Percentiles rank a stretch among this genome's conserved stretches.
Evolutionary conservation across 2,329 filamentous ascomycete genomes (phyloP).

Genomic region (Pseudocercospora crystallina): DNA sequence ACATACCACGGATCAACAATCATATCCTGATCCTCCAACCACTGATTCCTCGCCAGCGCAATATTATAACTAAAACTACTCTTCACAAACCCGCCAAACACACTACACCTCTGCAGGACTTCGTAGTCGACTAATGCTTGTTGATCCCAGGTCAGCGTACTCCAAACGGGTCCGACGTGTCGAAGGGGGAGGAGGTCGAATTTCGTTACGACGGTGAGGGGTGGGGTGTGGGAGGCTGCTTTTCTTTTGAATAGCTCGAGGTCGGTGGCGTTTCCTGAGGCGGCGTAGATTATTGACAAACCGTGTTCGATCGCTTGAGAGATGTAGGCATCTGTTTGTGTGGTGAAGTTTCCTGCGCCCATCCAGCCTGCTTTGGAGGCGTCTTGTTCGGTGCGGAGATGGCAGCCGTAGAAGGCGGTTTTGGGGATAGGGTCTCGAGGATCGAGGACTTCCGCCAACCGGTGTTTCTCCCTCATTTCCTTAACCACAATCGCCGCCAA

Average conservation of each 20-base stretch:
- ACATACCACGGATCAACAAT: slow-evolving; percentile 28
- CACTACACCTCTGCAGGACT: slow-evolving; percentile 46
- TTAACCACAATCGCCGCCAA: slow-evolving; percentile 39
- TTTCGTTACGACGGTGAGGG: slow-evolving; percentile 45
- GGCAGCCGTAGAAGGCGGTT: slow-evolving; percentile 39
- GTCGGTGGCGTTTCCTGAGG: slow-evolving; percentile 43
- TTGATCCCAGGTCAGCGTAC: slow-evolving; percentile 49
- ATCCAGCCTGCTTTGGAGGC: slow-evolving; percentile 36
- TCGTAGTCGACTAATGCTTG: slow-evolving; percentile 54
- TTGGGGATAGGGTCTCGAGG: slow-evolving; percentile 29
- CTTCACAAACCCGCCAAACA: slow-evolving; percentile 47
- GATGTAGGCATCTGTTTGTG: slow-evolving; percentile 42
- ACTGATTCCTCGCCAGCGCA: slow-evolving; percentile 43
- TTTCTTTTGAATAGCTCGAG: slow-evolving; percentile 39
- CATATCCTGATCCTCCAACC: slow-evolving; percentile 27
- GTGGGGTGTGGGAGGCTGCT: slow-evolving; percentile 35
- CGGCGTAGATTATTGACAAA: slow-evolving; percentile 43
- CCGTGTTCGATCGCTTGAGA: slow-evolving; percentile 33
- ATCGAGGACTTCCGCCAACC: slow-evolving; percentile 31
- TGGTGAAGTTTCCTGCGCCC: slow-evolving; percentile 32
- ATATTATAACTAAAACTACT: slow-evolving; percentile 52
- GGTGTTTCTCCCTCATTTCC: slow-evolving; percentile 4
- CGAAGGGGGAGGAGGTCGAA: slow-evolving; percentile 41
- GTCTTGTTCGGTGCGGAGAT: slow-evolving; percentile 41
- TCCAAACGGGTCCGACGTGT: slow-evolving; percentile 37